These are phyloP conservation scores for Nymphaea colorata DNA, from an alignment of 164 flowering plant species.

Conservation along the genomic window DNA sequence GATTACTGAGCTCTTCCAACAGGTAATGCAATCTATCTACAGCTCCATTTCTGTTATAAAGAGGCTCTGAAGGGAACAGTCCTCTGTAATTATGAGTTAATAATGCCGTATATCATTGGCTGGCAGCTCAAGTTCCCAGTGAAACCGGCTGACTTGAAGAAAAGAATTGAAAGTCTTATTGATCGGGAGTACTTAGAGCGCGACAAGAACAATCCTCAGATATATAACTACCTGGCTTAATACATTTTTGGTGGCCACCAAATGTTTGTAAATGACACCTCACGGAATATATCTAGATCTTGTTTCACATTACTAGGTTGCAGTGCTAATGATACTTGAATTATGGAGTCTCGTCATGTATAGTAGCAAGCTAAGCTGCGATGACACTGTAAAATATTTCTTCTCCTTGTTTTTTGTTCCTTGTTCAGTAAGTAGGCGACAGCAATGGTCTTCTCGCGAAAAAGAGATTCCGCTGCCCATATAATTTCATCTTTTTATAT, in stretches of 20 bases:
- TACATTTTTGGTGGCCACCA: neutral
- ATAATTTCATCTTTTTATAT: too few species aligned
- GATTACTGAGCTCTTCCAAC: constrained; percentile 97
- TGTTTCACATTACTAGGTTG: neutral
- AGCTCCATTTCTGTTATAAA: neutral
- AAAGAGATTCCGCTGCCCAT: neutral
- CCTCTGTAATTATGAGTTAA: neutral
- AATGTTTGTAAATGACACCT: neutral
- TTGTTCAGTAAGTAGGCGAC: neutral
- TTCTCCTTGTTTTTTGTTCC: neutral
- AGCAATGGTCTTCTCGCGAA: neutral
- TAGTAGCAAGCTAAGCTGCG: neutral
- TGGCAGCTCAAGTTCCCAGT: constrained; percentile 92
- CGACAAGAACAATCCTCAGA: constrained; percentile 92
- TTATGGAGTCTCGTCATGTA: neutral
- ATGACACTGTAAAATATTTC: neutral
- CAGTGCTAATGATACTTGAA: neutral
- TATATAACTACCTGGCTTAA: constrained; percentile 91
- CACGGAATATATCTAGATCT: neutral
- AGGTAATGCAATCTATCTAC: constrained; percentile 32
- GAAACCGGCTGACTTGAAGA: constrained; percentile 93
- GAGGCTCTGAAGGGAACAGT: neutral
- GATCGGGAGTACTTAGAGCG: constrained; percentile 96
- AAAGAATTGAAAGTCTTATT: constrained; percentile 89
- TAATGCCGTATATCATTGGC: neutral